Conservation (phyloP, 2,329 filamentous ascomycete species). For the Knoxdaviesia capensis region DNA sequence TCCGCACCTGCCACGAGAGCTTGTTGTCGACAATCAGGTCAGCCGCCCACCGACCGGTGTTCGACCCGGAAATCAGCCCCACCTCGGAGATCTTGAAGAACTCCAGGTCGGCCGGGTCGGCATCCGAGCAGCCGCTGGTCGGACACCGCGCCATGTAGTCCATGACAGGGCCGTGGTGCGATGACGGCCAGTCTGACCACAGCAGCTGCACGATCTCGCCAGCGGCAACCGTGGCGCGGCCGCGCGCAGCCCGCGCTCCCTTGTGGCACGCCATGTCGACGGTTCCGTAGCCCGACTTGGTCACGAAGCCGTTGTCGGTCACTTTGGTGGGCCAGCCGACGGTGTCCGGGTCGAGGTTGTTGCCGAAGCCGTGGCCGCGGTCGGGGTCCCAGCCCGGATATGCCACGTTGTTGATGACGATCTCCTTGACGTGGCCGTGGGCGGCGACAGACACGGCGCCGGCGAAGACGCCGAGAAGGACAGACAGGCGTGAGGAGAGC, state of each 20-base stretch:
- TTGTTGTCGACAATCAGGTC: slow-evolving; percentile 27
- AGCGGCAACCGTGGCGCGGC: slow-evolving; percentile 28
- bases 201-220: slow-evolving; percentile 36
- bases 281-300: slow-evolving; percentile 16
- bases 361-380: slow-evolving; percentile 6
- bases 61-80: slow-evolving; percentile 25
- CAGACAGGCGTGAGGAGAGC: too few relatives aligned
- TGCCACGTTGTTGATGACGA: slow-evolving; percentile 10
- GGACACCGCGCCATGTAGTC: slow-evolving; percentile 38
- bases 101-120: slow-evolving; percentile 27
- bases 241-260: slow-evolving; percentile 16
- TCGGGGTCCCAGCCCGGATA: slow-evolving; percentile 13
- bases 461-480: slow-evolving; percentile 3
- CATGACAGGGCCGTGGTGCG: slow-evolving; percentile 40
- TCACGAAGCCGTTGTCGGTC: slow-evolving; percentile 23
- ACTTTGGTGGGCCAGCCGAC: slow-evolving; percentile 14
- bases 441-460: slow-evolving; percentile 8
- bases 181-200: slow-evolving; percentile 47
- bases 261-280: slow-evolving; percentile 28
- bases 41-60: slow-evolving; percentile 31
- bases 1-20: slow-evolving; percentile 22
- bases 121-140: slow-evolving; percentile 26
- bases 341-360: slow-evolving; percentile 7
- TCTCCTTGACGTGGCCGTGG: slow-evolving; percentile 14
- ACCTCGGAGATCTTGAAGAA: slow-evolving; percentile 40